Base-by-base conservation (phyloP, 2,329 filamentous ascomycete genomes). In the Paecilomyces niveus region DNA sequence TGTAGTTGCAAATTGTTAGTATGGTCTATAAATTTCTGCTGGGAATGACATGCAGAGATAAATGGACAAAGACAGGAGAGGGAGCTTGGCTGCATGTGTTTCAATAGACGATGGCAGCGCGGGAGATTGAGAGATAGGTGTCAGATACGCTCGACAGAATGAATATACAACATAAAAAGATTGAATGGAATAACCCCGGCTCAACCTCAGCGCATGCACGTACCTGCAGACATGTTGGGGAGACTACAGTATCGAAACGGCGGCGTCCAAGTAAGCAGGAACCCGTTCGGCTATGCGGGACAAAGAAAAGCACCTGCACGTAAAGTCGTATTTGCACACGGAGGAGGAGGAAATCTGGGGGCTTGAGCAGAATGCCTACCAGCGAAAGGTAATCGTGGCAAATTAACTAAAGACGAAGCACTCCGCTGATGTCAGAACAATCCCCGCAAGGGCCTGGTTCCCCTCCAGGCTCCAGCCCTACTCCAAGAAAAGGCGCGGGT, bases 21-120 rank as follows among this genome's bases (percentile, higher is more conserved):
- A 67, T 67, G 62, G 61, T 64, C 56, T 65, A 61, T 49, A 56
- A 53, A 53, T 59, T 35, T 50, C 24, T 56, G 53, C 22, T 31
- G 32, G 32, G 29, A 33, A 45, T 18, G 7, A 29, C 7, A 29
- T 29, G 39, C 6, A 39, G 6, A 18, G 39, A 45, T 7, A 7
- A 8, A 8, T n/a, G 39, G 39, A 45, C 15, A 21, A 45, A 18
- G 39, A 18, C 8, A 45, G n/a, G 18, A 18, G 3, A 45, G 15
- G 15, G 15, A 45, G 39, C 39, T 21, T 45, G 15, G 39, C 3
- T n/a, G 11, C 13, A 39, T 29, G 26, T 7, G 26, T 5, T n/a
- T 45, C 15, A 39, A 39, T 39, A 2, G 33, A n/a, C 9, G 10
- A n/a, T 39, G 35, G 15, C 6, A 15, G 15, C 13, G 13, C n/a